Base-by-base conservation (phyloP, 1,284 basidiomycete genomes). In the Macrocystidia cucumis region DNA sequence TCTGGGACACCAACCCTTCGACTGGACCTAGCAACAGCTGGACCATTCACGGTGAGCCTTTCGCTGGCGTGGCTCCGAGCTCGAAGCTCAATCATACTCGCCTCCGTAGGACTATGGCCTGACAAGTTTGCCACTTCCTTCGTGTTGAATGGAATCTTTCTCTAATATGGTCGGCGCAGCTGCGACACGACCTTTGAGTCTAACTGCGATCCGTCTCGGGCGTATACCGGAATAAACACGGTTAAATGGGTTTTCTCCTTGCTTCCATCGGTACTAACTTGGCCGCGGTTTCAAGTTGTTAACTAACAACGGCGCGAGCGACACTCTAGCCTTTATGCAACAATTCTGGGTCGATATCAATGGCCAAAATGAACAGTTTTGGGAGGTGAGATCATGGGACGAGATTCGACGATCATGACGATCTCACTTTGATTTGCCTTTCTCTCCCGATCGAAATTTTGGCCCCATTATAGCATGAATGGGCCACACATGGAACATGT, bases 401-500 rank as follows among this genome's bases (percentile, higher is more conserved):
- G n/a, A n/a, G n/a, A n/a, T n/a, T n/a, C n/a, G n/a, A n/a, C n/a
- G n/a, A n/a, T n/a, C n/a, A n/a, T n/a, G n/a, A 43, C 5, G 3
- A 21, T 29, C 30, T 9, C 13, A 9, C 9, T 13, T 34, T 25
- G 37, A 28, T n/a, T 3, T 2, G 11, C 17, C 3, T 40, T 34
- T 32, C 34, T 14, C 11, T 14, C 19, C 20, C 28, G 18, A 24
- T 14, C 30, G 22, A 14, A 9, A 34, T 36, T 13, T 32, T 11
- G 18, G 12, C 20, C 5, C 19, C 13, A 32, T 30, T 34, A 14
- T 37, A 76, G 74, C 80, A 84, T 42, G 81, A 83, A 54, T 85
- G 79, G 82, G 44, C 60, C 18, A 72, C 60, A 14, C 84, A 88
- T 48, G 84, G 84, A n/a, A 87, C 84, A 2, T 87, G 85, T 55